Conservation (phyloP, 306 rosid species). For the Pyrus pyrifolia region DNA sequence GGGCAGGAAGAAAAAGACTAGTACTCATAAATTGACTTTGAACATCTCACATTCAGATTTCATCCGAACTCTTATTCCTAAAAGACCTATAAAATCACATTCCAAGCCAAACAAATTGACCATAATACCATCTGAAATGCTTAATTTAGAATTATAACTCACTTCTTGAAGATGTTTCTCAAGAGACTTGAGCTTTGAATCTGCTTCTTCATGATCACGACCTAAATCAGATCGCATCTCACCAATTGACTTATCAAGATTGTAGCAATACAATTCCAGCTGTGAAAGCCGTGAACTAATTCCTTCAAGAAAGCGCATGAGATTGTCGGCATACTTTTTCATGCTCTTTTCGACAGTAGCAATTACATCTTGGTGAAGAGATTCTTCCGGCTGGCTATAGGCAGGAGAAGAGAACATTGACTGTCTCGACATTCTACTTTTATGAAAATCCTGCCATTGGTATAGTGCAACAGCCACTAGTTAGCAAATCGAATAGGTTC, state of each 20-base stretch:
- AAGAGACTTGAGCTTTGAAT: slow-evolving; percentile 61
- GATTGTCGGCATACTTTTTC: slow-evolving; percentile 68
- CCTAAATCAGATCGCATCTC: slow-evolving; percentile 79
- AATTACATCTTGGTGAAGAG: slow-evolving; percentile 50
- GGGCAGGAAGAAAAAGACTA: background rate
- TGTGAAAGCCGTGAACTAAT: slow-evolving; percentile 78
- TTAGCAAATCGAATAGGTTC: background rate
- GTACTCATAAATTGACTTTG: background rate
- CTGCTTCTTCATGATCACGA: slow-evolving; percentile 73
- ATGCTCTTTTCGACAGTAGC: slow-evolving; percentile 75
- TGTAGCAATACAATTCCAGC: slow-evolving; percentile 85
- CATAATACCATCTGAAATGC: background rate
- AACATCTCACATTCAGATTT: background rate
- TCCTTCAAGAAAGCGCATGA: slow-evolving; percentile 85
- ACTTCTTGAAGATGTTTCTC: slow-evolving; percentile 85
- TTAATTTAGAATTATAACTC: slow-evolving; percentile 20
- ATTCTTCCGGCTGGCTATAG: slow-evolving; percentile 58
- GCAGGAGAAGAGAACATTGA: slow-evolving; percentile 41
- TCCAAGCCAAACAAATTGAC: background rate
- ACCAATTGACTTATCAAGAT: slow-evolving; percentile 81
- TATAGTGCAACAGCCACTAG: background rate
- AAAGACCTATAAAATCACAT: background rate
- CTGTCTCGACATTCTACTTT: slow-evolving; percentile 46
- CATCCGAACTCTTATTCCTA: background rate
- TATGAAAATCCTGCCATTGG: slow-evolving; percentile 54